phyloP scores from a whole-genome alignment of 805 yeast genomes.

The Metschnikowia gelsemii region DNA sequence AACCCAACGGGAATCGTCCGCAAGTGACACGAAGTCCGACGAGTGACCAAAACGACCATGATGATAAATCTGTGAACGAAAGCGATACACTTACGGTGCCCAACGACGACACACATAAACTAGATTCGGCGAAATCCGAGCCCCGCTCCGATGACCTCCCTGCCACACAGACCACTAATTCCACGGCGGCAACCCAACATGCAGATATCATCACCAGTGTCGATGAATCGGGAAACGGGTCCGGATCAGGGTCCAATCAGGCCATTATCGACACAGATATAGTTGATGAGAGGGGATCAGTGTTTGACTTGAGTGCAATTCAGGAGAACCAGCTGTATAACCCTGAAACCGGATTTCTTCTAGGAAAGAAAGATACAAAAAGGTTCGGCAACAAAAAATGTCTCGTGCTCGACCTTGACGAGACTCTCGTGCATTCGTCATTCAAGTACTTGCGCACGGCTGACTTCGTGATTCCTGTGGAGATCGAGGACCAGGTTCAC shows the following conservation, averaged over 20 bases:
- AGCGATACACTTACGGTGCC: conserved; percentile 44
- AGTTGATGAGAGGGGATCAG: conserved; percentile 20
- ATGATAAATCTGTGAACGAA: conserved; percentile 39
- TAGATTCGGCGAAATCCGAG: conserved; percentile 16
- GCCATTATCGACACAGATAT: conserved; percentile 16
- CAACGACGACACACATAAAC: conserved; percentile 26
- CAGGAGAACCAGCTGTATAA: conserved; percentile 74
- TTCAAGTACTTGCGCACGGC: conserved; percentile 90
- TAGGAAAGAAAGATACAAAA: conserved; percentile 52
- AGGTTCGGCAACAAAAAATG: conserved; percentile 70
- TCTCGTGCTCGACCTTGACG: conserved; percentile 88
- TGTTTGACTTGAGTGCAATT: conserved; percentile 56
- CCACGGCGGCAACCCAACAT: not conserved
- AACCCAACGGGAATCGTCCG: conserved; percentile 1
- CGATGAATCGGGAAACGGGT: not conserved
- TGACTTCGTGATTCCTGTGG: conserved; percentile 96
- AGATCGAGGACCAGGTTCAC: conserved; percentile 87
- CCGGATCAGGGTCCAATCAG: too few species aligned
- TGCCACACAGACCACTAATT: not conserved
- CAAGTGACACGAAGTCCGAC: not conserved
- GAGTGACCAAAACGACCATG: conserved; percentile 27
- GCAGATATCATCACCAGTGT: conserved; percentile 5
- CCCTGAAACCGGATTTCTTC: conserved; percentile 58
- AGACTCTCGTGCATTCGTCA: conserved; percentile 92
- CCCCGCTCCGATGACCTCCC: not conserved